Base-by-base conservation (phyloP, 2,329 filamentous ascomycete genomes). In the Nigrospora osmanthi region DNA sequence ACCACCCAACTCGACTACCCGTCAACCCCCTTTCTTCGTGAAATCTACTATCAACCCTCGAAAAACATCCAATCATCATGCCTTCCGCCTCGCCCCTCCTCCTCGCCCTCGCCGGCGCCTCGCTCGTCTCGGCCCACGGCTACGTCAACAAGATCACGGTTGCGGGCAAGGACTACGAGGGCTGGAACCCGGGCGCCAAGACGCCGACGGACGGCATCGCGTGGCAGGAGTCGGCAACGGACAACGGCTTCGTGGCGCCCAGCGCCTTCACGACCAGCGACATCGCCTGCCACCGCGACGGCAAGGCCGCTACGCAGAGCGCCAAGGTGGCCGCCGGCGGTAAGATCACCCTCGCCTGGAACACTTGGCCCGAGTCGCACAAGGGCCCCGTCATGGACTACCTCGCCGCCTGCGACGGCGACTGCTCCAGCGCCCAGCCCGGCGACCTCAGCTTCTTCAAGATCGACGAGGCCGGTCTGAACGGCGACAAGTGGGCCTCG, bases 311-410 rank as follows among this genome's bases (percentile, higher is more conserved):
- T 6, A 49, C 54, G 28, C 41, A 52, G 13, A 46, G 43, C n/a
- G 55, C 54, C 17, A 47, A 47, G 36, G 41, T 84, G 32, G 66
- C 70, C n/a, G 83, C 81, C 13, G 83, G 83, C 49, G 68, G 69
- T 50, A 69, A 68, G 10, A 59, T 86, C 52, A 66, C 75, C 47
- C 63, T 86, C 40, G 71, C 78, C 54, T 86, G 82, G 83, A 76
- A 71, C 46, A 66, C 67, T 13, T 87, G 83, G 83, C 81, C 82
- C n/a, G 68, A 74, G 11, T 74, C 70, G 44, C 73, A 87, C 66
- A 47, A 58, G 38, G 62, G 62, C 4, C 62, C 61, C 11, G 52
- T 65, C n/a, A 52, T 65, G 30, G 58, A 61, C 49, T 64, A 64
- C 48, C 53, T 66, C n/a, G 63, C 62, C 33, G 54, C 52, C 40